Percentiles rank a stretch among this genome's conserved stretches.
These are phyloP conservation scores for Phytophthora sansomeana DNA, from an alignment of 352 stramenopile genomes.

Conservation along the genomic window DNA sequence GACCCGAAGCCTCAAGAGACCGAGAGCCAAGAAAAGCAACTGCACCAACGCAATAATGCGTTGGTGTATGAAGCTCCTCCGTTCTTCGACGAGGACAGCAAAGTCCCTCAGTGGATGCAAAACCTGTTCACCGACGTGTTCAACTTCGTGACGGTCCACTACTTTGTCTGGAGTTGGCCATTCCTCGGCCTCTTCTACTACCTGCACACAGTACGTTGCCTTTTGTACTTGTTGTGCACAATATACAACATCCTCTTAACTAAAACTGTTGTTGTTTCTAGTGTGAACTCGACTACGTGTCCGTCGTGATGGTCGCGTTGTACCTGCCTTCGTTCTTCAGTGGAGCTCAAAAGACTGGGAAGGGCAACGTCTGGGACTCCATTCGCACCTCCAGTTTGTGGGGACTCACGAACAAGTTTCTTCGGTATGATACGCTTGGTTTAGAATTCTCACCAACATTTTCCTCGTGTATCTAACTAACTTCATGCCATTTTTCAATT, in stretches of 20 bases:
- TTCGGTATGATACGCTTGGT: conserved; percentile 18
- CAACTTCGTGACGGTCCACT: conserved; percentile 54
- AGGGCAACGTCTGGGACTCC: conserved; percentile 47
- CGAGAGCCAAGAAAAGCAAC: neutral
- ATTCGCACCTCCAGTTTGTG: conserved; percentile 44
- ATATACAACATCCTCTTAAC: no score
- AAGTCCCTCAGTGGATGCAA: conserved; percentile 42
- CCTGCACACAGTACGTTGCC: conserved; percentile 28
- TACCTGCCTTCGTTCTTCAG: conserved; percentile 60
- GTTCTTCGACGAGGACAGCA: conserved; percentile 38
- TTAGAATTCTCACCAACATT: no score
- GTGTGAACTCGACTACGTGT: conserved; percentile 42
- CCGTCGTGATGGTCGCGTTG: conserved; percentile 41
- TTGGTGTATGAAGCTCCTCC: conserved; percentile 42
- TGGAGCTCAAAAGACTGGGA: conserved; percentile 45
- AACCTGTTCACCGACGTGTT: conserved; percentile 39
- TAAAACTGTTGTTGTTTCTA: neutral
- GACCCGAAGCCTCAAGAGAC: conserved; percentile 11
- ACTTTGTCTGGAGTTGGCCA: conserved; percentile 51
- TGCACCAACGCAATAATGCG: conserved; percentile 15
- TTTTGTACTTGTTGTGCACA: no score
- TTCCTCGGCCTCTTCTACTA: conserved; percentile 46
- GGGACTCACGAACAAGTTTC: conserved; percentile 46
- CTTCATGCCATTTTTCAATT: neutral
- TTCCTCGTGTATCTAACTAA: neutral